Evolutionary conservation across 148 eudicot species (phyloP).

Genomic region (Silene latifolia): DNA sequence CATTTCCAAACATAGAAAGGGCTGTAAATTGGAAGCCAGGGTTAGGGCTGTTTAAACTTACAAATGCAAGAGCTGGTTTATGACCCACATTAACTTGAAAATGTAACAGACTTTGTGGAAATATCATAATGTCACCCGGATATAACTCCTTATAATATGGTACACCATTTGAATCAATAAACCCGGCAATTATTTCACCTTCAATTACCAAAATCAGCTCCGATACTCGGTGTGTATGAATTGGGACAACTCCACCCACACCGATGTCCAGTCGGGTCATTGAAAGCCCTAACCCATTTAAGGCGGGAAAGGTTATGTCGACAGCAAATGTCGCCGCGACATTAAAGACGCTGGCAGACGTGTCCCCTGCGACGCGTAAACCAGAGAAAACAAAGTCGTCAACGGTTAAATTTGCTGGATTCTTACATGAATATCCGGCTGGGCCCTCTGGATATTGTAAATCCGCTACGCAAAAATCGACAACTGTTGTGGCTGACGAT

Average conservation of each 20-base stretch:
- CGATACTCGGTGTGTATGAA: conserved; percentile 20
- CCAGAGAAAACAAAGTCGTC: conserved; percentile 22
- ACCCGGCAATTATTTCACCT: conserved; percentile 20
- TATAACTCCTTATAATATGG: no score
- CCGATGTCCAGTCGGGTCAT: conserved; percentile 21
- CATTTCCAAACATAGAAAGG: no score
- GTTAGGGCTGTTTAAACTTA: no score
- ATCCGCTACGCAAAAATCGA: conserved; percentile 24
- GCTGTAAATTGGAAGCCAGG: no score
- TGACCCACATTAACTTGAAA: no score
- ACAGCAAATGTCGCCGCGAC: conserved; percentile 8
- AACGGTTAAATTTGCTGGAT: conserved; percentile 3
- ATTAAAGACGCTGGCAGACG: conserved; percentile 10
- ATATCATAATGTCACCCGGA: no score
- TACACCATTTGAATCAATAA: not conserved
- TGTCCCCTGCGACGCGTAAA: conserved; percentile 16
- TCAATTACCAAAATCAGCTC: conserved; percentile 12
- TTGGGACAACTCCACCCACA: conserved; percentile 20
- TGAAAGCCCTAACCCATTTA: conserved; percentile 20
- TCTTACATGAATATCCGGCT: conserved; percentile 20
- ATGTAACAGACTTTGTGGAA: no score
- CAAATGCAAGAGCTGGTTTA: no score
- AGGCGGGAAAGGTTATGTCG: conserved; percentile 13
- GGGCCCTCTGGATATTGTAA: not conserved
- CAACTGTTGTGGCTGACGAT: not conserved